Percentiles rank a stretch among this genome's conserved stretches.
phyloP scores from a whole-genome alignment of 805 yeast genomes.

The Zygotorulaspora sp. region DNA sequence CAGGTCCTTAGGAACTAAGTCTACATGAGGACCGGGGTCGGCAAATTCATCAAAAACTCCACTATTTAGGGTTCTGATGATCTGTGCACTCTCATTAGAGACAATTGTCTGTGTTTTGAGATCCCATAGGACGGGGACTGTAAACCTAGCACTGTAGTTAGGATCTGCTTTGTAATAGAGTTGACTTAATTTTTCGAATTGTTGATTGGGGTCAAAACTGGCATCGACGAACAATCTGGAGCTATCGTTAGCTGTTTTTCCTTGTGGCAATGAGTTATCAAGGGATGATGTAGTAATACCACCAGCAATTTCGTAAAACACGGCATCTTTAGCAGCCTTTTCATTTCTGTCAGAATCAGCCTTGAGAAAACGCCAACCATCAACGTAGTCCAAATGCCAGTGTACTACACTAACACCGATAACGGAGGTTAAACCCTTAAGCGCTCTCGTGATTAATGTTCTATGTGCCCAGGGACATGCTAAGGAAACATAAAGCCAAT shows the following conservation, averaged over 20 bases:
- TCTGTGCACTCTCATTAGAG: slow-evolving; percentile 86
- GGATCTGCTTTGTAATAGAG: slow-evolving; percentile 72
- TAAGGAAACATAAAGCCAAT: slow-evolving; percentile 78
- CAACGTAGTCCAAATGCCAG: slow-evolving; percentile 80
- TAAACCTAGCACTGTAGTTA: slow-evolving; percentile 73
- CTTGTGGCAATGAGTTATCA: slow-evolving; percentile 14
- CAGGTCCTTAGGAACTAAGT: slow-evolving; percentile 58
- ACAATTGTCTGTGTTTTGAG: slow-evolving; percentile 77
- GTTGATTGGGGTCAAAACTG: slow-evolving; percentile 58
- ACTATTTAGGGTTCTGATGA: slow-evolving; percentile 75
- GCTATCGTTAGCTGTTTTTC: slow-evolving; percentile 19
- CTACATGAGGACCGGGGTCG: slow-evolving; percentile 44
- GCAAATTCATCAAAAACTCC: slow-evolving; percentile 60
- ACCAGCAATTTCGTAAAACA: slow-evolving; percentile 17
- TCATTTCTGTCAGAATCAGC: slow-evolving; percentile 11
- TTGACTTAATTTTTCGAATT: slow-evolving; percentile 57
- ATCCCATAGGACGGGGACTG: slow-evolving; percentile 95
- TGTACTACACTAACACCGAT: slow-evolving; percentile 77
- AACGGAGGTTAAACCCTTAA: slow-evolving; percentile 65
- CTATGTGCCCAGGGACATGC: slow-evolving; percentile 98
- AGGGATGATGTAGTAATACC: slow-evolving; percentile 15
- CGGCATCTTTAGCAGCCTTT: slow-evolving; percentile 12
- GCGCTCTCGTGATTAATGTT: slow-evolving; percentile 61
- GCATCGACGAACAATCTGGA: slow-evolving; percentile 32
- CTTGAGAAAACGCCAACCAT: slow-evolving; percentile 77